Base-by-base conservation (phyloP, 129 eudicot genomes). In the Gnaphalium uliginosum region DNA sequence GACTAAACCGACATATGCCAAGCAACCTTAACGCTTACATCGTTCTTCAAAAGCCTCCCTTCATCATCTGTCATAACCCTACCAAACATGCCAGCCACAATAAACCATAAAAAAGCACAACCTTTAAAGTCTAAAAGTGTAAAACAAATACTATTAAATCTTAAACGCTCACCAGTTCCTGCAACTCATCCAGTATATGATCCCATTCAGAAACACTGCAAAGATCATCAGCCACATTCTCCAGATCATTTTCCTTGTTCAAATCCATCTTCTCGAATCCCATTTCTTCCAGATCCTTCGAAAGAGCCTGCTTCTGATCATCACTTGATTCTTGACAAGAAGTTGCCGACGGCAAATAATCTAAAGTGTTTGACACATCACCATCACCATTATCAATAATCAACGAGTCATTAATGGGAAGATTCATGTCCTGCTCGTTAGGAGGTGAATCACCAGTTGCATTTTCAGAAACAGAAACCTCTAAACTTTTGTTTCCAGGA, bases 1-100 rank as follows among this genome's bases (percentile, higher is more conserved):
- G 22, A 66, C 79, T 72, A 85, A 30, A 78, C 76, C 59, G 21
- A 53, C 6, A 4, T 17, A 18, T 4, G 59, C 43, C 43, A 18
- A 53, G 59, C 96, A 14, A n/a, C n/a, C 89, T 81, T 90, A 29
- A 90, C 82, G 21, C 98, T 90, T 21, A 93, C 97, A 71, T 87
- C 85, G 71, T 90, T 94, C 89, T 90, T 87, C 89, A 90, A 86
- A 54, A 94, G 81, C 85, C 67, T 86, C 86, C 68, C 77, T 48
- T 83, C 96, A 11, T 75, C 61, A 59, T 94, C 87, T 30, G n/a
- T 66, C 68, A 54, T 90, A 94, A 41, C 98, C 97, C 98, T 94
- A 78, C 48, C 11, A 46, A 6, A 27, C 7, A 62, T n/a, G 10
- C 43, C 21, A 50, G 21, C 64, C 32, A 29, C 4, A 24, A 27